Conservation (phyloP, 2,329 filamentous ascomycete species). For the Didymella segeticola region DNA sequence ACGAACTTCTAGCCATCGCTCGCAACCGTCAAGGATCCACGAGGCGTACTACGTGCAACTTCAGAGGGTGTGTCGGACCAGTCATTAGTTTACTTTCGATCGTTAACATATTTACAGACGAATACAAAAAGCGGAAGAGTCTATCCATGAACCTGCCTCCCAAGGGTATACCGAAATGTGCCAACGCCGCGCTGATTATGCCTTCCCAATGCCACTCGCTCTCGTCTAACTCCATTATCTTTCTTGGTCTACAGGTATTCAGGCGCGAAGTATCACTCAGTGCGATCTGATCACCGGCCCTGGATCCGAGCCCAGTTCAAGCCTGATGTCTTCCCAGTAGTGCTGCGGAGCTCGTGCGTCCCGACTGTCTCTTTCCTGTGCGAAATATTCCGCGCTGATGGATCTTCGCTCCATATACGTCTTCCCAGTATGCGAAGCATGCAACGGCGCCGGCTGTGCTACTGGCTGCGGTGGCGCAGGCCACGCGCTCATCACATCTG, state of each 20-base stretch:
- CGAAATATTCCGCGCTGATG: conserved; percentile 15
- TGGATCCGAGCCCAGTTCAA: conserved; percentile 8
- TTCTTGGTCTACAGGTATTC: neutral
- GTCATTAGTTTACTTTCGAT: conserved; percentile 21
- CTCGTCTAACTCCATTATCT: neutral
- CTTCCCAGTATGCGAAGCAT: neutral
- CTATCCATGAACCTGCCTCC: conserved; percentile 17
- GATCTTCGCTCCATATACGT: conserved; percentile 12
- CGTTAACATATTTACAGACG: conserved; percentile 38
- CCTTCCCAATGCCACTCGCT: neutral
- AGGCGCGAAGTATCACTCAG: neutral
- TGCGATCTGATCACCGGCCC: conserved; percentile 4
- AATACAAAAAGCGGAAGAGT: conserved; percentile 21
- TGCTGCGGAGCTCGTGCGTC: neutral
- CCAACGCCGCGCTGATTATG: conserved; percentile 18
- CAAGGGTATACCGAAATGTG: conserved; percentile 28
- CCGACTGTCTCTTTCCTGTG: conserved; percentile 2
- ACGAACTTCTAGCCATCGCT: neutral
- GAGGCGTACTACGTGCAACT: neutral
- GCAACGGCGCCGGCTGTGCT: neutral
- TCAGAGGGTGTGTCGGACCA: conserved; percentile 31
- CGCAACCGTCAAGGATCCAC: neutral
- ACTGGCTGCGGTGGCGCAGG: conserved; percentile 24
- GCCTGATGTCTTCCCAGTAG: conserved; percentile 9
- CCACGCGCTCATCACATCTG: conserved; percentile 26